Evolutionary conservation across 495 filamentous ascomycete species (phyloP).

Genomic region (Pyrenopolyporus hunteri): DNA sequence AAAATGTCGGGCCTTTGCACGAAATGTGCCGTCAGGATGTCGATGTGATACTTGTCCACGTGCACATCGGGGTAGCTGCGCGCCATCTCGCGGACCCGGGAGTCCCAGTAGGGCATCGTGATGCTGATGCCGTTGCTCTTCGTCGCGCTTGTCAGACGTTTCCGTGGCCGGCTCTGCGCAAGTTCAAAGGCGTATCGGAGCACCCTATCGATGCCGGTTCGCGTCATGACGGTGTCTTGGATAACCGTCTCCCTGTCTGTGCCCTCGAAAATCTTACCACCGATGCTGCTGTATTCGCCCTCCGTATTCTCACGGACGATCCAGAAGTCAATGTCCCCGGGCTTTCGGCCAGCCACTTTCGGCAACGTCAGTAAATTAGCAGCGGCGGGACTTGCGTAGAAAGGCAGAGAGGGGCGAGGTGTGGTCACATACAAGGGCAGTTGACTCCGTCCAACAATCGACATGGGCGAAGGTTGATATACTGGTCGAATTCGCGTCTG

Average conservation of each 20-base stretch:
- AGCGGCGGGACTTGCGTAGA: too few relatives aligned
- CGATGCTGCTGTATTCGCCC: constrained; percentile 73
- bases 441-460: constrained; percentile 77
- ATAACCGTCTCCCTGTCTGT: constrained; percentile 71
- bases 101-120: constrained; percentile 76
- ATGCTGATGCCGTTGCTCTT: constrained; percentile 83
- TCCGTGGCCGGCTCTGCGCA: constrained; percentile 73
- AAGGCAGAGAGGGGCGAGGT: too few relatives aligned
- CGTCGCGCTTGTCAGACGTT: constrained; percentile 76
- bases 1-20: constrained; percentile 77
- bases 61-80: constrained; percentile 76
- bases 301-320: constrained; percentile 85
- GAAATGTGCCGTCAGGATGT: constrained; percentile 83
- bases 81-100: constrained; percentile 70
- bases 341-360: constrained; percentile 62
- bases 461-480: constrained; percentile 85
- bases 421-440: constrained; percentile 45
- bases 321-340: constrained; percentile 77
- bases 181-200: constrained; percentile 76
- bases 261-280: constrained; percentile 54
- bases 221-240: constrained; percentile 71
- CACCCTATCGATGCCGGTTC: constrained; percentile 78
- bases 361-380: background rate
- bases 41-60: constrained; percentile 78
- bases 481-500: constrained; percentile 80